These are phyloP conservation scores for Oryza meridionalis DNA, from an alignment of 176 grass and related monocot species.

Conservation along the genomic window DNA sequence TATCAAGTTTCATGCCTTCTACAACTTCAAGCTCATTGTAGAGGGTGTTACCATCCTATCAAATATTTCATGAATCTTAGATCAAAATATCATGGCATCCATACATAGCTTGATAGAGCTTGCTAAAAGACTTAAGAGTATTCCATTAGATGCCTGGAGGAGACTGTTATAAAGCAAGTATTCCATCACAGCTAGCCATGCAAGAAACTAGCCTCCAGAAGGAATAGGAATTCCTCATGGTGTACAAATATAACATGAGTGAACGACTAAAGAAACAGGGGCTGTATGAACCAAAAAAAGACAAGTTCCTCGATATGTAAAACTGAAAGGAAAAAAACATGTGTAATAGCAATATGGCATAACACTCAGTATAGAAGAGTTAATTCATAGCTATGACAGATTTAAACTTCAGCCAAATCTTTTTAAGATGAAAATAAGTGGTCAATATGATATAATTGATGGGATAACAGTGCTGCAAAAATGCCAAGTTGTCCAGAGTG, in stretches of 20 bases:
- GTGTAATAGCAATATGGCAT: neutral
- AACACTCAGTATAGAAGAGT: neutral
- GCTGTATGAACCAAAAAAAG: neutral
- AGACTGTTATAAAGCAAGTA: neutral
- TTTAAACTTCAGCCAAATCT: neutral
- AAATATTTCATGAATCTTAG: conserved; percentile 27
- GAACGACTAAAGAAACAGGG: neutral
- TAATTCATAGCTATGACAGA: neutral
- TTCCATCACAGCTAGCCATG: neutral
- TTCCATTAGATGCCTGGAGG: neutral
- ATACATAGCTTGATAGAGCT: neutral
- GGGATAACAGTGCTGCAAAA: neutral
- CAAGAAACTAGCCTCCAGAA: neutral
- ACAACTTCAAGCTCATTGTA: conserved; percentile 58
- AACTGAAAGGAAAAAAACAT: no score
- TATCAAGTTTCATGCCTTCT: conserved; percentile 67
- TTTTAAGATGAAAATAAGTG: no score
- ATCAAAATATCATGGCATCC: neutral
- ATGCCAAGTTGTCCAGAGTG: conserved; percentile 4
- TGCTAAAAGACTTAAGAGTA: neutral
- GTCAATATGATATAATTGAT: neutral
- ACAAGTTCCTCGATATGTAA: neutral
- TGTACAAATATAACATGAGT: neutral
- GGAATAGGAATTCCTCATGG: neutral
- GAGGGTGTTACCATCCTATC: conserved; percentile 58